Conservation (phyloP, 1,139 yeast genomes). For the Keqinozyma sinolaborantium region DNA sequence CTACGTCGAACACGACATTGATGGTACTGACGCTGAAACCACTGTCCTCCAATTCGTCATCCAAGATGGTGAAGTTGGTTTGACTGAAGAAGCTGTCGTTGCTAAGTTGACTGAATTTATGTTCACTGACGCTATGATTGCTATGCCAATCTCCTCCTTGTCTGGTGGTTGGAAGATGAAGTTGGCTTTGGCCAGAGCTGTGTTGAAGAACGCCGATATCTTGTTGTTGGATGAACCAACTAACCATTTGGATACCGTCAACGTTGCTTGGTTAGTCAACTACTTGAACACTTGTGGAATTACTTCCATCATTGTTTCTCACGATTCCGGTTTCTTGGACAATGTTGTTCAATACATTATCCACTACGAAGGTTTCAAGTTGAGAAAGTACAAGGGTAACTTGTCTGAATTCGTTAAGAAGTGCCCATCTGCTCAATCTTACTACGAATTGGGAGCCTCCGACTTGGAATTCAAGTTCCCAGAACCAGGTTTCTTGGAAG, state of each 20-base stretch:
- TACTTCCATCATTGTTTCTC: conserved; percentile 97
- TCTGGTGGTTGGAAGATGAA: conserved; percentile 99
- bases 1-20: conserved; percentile 99
- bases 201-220: conserved; percentile 97
- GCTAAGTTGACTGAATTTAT: conserved; percentile 81
- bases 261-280: conserved; percentile 99
- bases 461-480: conserved; percentile 96
- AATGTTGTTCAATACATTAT: conserved; percentile 96
- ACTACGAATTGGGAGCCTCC: conserved; percentile 98
- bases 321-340: conserved; percentile 99
- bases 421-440: conserved; percentile 98
- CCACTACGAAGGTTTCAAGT: conserved; percentile 99
- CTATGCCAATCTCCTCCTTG: conserved; percentile 89
- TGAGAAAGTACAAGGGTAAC: conserved; percentile 99
- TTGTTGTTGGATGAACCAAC: conserved; percentile 99
- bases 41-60: conserved; percentile 87
- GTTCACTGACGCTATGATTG: conserved; percentile 88
- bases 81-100: conserved; percentile 62
- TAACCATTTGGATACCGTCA: conserved; percentile 98
- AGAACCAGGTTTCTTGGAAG: conserved; percentile 99
- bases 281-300: conserved; percentile 98
- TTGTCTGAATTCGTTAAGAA: conserved; percentile 96
- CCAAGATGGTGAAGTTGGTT: conserved; percentile 78
- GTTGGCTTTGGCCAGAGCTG: conserved; percentile 98
- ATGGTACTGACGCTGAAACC: conserved; percentile 96